Base-by-base conservation (phyloP, 805 yeast species). In the Cyberlindnera veronae region DNA sequence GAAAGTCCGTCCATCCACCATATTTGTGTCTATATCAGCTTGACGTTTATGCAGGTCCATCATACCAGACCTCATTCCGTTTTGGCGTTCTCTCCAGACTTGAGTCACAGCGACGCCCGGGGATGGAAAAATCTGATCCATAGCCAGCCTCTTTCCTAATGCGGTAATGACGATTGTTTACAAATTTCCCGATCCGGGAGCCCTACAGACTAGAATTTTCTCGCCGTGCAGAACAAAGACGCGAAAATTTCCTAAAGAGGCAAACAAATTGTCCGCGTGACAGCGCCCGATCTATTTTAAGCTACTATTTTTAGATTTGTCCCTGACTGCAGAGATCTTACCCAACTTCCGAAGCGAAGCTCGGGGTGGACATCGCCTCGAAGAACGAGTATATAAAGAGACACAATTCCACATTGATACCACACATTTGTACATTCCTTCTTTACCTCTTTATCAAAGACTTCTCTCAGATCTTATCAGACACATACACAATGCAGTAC, bases 401-500 rank as follows among this genome's bases (percentile, higher is more conserved):
- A 5, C n/a, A 5, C 5, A 15, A 16, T 9, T n/a, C 16, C 39
- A 33, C 36, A 27, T 21, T 27, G 20, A 9, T 13, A 6, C 8
- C 27, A 21, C n/a, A 15, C 14, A 3, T 14, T 22, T 22, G 7
- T 8, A 11, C 4, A 15, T 11, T 22, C 16, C 15, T 22, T 22
- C 12, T 22, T 12, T 22, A 8, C 26, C 8, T 8, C 32, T 6
- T 29, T 22, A 29, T 12, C 34, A 34, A 34, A 34, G 36, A 34
- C 22, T 15, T 34, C 36, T 20, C 22, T 5, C 14, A 27, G 21
- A 22, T 27, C 28, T 24, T 13, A 28, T 24, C n/a, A 22, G n/a
- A 29, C 28, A 30, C 38, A 12, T 9, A n/a, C 33, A 64, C 23
- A 57, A 69, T 68, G 74, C 75, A 69, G 64, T 68, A 66, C 67